A percentile compares a stretch with the other conserved stretches of the same genome.
These are phyloP conservation scores for Incumbomyces delicatus DNA, from an alignment of 2,329 filamentous ascomycete species.

Conservation along the genomic window DNA sequence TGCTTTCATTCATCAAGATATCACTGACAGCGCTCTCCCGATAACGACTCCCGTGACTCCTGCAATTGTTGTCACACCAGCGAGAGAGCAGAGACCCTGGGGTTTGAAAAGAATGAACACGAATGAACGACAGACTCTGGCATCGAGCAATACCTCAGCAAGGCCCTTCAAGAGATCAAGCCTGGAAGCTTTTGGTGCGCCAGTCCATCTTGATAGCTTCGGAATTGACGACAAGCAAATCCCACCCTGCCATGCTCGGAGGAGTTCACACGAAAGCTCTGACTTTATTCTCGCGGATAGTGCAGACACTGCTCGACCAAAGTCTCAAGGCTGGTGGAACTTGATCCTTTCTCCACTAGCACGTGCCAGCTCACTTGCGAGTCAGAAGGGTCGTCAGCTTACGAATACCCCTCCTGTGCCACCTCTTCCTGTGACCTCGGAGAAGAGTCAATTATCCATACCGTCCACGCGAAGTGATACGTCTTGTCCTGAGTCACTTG, in stretches of 20 bases:
- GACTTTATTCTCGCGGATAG: slow-evolving; percentile 23
- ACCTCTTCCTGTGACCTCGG: slow-evolving; percentile 15
- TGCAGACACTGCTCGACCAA: slow-evolving; percentile 24
- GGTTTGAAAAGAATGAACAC: slow-evolving; percentile 2
- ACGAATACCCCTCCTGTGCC: slow-evolving; percentile 23
- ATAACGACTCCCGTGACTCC: slow-evolving; percentile 33
- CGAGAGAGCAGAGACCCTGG: slow-evolving; percentile 24
- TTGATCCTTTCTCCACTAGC: slow-evolving; percentile 36
- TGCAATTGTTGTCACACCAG: slow-evolving; percentile 38
- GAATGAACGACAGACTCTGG: slow-evolving; percentile 15
- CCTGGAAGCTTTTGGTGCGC: slow-evolving; percentile 21
- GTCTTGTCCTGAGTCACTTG: slow-evolving; percentile 20
- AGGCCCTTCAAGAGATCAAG: slow-evolving; percentile 22
- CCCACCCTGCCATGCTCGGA: background rate
- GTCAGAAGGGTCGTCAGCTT: slow-evolving; percentile 21
- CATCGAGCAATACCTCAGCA: slow-evolving; percentile 36
- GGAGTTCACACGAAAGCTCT: slow-evolving; percentile 23
- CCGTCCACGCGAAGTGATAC: slow-evolving; percentile 22
- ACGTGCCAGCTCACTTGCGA: slow-evolving; percentile 27
- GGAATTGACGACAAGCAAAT: background rate
- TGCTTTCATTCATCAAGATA: slow-evolving; percentile 12
- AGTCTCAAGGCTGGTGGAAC: slow-evolving; percentile 43
- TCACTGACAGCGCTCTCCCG: slow-evolving; percentile 22
- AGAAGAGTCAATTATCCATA: slow-evolving; percentile 4
- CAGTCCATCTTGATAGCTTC: slow-evolving; percentile 35